phyloP scores from a whole-genome alignment of 2,329 filamentous ascomycete species.

The Pseudogymnoascus sp. region DNA sequence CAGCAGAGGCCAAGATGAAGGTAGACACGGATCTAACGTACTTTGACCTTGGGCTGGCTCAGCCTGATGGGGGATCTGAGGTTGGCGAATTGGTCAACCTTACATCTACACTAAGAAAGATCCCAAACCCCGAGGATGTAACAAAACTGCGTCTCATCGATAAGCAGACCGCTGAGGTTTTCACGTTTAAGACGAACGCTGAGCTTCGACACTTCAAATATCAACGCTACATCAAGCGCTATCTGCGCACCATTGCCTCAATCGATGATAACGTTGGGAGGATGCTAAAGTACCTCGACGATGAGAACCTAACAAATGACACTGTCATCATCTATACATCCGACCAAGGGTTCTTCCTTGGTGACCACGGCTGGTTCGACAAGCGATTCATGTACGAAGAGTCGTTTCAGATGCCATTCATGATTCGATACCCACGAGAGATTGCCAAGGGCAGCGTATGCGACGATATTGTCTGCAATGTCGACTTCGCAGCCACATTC shows the following conservation, averaged over 20 bases:
- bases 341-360: constrained; percentile 49
- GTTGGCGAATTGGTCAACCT: constrained; percentile 32
- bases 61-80: constrained; percentile 39
- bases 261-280: constrained; percentile 46
- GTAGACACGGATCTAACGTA: constrained; percentile 45
- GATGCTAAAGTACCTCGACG: constrained; percentile 39
- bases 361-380: constrained; percentile 50
- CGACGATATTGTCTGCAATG: constrained; percentile 44
- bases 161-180: constrained; percentile 38
- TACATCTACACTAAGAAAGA: constrained; percentile 27
- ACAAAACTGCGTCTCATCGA: constrained; percentile 33
- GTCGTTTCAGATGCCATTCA: constrained; percentile 48
- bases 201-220: constrained; percentile 47
- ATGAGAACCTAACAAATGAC: constrained; percentile 34
- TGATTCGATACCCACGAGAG: constrained; percentile 37
- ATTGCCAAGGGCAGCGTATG: constrained; percentile 34
- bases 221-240: constrained; percentile 49
- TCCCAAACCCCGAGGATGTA: constrained; percentile 30
- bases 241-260: constrained; percentile 43
- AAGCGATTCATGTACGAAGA: constrained; percentile 53
- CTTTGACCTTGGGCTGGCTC: constrained; percentile 41
- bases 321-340: constrained; percentile 47
- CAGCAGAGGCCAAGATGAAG: constrained; percentile 42
- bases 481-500: constrained; percentile 45
- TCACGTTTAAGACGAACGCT: constrained; percentile 34